phyloP scores from a whole-genome alignment of 202 grass and related monocot species.

The Carex arenaria region DNA sequence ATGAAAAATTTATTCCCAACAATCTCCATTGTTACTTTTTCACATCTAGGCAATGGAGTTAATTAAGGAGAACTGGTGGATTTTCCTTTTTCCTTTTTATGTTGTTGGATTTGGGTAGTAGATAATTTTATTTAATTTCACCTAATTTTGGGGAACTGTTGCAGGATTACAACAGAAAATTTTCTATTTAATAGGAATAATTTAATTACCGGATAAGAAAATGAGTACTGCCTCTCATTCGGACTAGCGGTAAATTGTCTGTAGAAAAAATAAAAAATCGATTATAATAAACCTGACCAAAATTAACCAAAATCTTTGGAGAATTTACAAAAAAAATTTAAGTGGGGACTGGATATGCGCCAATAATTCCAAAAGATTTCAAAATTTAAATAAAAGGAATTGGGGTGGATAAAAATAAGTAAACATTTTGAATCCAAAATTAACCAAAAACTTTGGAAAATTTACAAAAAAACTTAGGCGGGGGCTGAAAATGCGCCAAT shows the following conservation, averaged over 20 bases:
- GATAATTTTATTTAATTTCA: too few relatives aligned
- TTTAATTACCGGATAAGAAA: conserved; percentile 30
- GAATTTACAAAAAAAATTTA: too few relatives aligned
- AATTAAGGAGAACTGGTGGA: background rate
- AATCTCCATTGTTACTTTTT: background rate
- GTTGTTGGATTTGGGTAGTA: background rate
- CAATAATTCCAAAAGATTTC: too few relatives aligned
- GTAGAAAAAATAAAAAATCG: background rate
- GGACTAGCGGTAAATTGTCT: conserved; percentile 55
- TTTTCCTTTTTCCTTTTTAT: background rate
- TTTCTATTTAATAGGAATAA: background rate
- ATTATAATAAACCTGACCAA: background rate
- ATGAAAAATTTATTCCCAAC: background rate
- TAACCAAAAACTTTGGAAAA: background rate
- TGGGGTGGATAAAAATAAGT: background rate
- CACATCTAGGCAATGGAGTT: background rate
- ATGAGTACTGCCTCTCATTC: conserved; percentile 32
- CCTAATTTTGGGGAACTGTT: background rate
- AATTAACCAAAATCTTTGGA: too few relatives aligned
- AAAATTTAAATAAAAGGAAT: background rate
- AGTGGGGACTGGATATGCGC: too few relatives aligned
- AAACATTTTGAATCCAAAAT: background rate
- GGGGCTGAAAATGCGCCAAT: too few relatives aligned
- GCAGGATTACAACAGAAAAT: background rate
- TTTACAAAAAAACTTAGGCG: too few relatives aligned